Conservation (phyloP, 345 rosid genomes). For the Schrenkiella parvula region DNA sequence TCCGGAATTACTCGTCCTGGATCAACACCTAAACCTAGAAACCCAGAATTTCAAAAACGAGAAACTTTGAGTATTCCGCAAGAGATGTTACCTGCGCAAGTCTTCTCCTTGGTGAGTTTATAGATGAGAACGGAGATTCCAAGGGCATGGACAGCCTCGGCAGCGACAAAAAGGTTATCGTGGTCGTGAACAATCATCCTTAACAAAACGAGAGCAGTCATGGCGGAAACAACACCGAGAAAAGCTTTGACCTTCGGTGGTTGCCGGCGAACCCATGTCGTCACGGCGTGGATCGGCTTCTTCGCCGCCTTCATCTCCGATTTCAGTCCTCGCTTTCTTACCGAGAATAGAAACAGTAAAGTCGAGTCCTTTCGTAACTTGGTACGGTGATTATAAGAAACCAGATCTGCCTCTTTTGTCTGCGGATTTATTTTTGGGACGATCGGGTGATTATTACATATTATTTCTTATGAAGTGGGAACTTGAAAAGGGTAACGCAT, state of each 20-base stretch:
- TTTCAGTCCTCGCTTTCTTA: background rate
- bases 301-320: conserved; percentile 48
- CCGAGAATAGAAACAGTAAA: background rate
- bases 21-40: background rate
- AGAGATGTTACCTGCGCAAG: conserved; percentile 65
- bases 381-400: background rate
- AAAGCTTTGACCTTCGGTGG: conserved; percentile 84
- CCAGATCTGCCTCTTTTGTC: background rate
- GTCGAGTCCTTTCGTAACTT: background rate
- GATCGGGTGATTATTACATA: no score
- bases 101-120: conserved; percentile 83
- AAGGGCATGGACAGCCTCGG: conserved; percentile 82
- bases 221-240: conserved; percentile 57
- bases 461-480: no score
- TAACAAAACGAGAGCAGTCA: conserved; percentile 63
- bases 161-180: conserved; percentile 84
- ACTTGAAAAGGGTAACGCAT: no score
- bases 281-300: conserved; percentile 61
- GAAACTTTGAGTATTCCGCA: background rate
- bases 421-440: no score
- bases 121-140: conserved; percentile 88
- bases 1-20: background rate
- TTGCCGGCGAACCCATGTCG: conserved; percentile 82
- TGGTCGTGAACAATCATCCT: conserved; percentile 83
- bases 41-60: background rate